Evolutionary conservation across 164 flowering plant species (phyloP), one percentile per base, ranked within the genome.

Genomic region (Aristolochia contorta): DNA sequence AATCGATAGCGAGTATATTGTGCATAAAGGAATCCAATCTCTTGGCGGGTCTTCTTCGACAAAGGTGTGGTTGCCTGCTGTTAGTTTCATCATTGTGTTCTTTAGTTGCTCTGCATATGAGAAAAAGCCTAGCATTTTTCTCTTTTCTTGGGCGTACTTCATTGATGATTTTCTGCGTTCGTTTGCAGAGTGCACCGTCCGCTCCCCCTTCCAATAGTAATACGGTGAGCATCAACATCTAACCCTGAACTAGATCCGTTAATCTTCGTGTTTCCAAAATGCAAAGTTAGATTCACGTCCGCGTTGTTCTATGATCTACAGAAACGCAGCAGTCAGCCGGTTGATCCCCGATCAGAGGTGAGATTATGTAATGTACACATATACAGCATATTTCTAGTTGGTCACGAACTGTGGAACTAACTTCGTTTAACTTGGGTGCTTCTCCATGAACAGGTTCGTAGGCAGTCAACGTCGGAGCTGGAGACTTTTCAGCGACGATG

Each of bases 391-490:
- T 18, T 49, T 49, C 9, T 49, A 18, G 53, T 49, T 37, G 43
- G 7, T 37, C 7, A 32, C 33, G 3, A 32, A 7, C 7, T 32
- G 33, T n/a, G 2, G 20, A 12, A 49, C n/a, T 18, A 6, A 0
- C 53, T 5, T 5, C 30, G 5, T 27, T 49, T 18, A 18, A 49
- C 22, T 16, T 49, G 1, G 14, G 14, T 0, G 4, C 53, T 49
- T 49, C 14, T 16, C 53, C 53, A 49, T 49, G 53, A 19, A 63
- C 93, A 92, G 98, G 83, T 92, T 55, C 68, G 98, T 69, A 82
- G 91, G 74, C 96, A 89, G 67, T 83, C 97, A 4, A 80, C 86
- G 12, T 72, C 73, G 54, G 98, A 93, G 77, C 90, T 84, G 63
- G 66, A 75, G 51, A 72, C 71, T 19, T 89, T 87, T 55, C 71